Base-by-base conservation (phyloP, 768 basidiomycete genomes). In the Tylopilus cervinicoccineus region DNA sequence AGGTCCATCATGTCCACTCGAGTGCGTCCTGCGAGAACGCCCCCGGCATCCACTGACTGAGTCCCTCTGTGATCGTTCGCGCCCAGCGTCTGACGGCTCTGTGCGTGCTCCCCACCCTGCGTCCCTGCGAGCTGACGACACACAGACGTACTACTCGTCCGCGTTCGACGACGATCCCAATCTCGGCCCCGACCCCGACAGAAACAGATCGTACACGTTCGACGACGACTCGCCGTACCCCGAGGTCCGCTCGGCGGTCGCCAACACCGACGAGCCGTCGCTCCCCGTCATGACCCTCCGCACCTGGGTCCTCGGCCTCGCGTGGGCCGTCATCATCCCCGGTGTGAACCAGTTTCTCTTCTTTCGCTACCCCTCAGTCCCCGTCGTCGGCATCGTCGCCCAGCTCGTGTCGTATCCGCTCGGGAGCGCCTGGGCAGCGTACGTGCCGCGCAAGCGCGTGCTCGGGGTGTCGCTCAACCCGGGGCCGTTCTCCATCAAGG, bases 291-390 rank as follows among this genome's bases (percentile, higher is more conserved):
- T 40, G 46, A 47, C 46, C 29, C 46, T 47, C 2, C 46, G 46
- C 5, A 47, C 46, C 17, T 47, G 46, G 46, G 38, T 33, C 12
- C 38, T 47, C 20, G 46, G 46, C 41, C 47, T 92, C 14, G 52
- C 77, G 28, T 88, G 79, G 76, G 77, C 86, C 5, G 76, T 88
- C 29, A 53, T 88, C 59, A 73, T 82, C 45, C 73, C 82, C 5
- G 82, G 79, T 22, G 64, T 83, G 43, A 86, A 89, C 59, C 86
- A 86, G 52, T 85, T 87, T 69, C 84, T 87, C 69, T 84, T 78
- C 74, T 86, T 88, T 68, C 82, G 84, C 14, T 85, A 79, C 59
- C 87, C 88, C 4, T 76, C 76, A 27, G 80, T 88, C 12, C 70
- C 72, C 20, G 75, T 89, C 51, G 74, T 73, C n/a, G 71, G 73